Base-by-base conservation (phyloP, 2,329 filamentous ascomycete species). In the Cladophialophora chaetospira region DNA sequence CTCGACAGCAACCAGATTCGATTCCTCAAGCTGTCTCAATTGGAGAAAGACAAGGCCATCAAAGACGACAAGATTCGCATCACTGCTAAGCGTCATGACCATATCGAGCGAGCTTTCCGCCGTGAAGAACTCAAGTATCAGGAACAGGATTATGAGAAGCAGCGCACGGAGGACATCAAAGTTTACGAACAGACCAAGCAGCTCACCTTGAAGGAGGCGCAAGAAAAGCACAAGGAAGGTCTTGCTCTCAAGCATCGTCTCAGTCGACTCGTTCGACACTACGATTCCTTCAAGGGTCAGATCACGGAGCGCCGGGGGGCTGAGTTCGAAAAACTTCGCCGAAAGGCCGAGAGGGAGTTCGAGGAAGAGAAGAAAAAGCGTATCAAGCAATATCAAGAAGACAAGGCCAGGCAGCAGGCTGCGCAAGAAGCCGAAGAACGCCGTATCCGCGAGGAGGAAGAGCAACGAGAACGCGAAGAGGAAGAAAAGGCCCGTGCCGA, bases 11-110 rank as follows among this genome's bases (percentile, higher is more conserved):
- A 91, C 74, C 87, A 88, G 63, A 89, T 99, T 67, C 92, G 94
- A 72, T 88, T 89, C 66, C 88, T 99, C 78, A 97, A 97, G 81
- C 84, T 99, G 56, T 88, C 90, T 60, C 93, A 96, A 75, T 84
- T 99, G 9, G 94, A 97, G 78, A 92, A 93, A 67, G 94, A 97
- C 81, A 99, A 97, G 87, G 96, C 93, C 70, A 91, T 94, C 70
- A 86, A 97, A 65, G 90, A 89, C 63, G 91, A 97, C 76, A 91
- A 89, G 72, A 84, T 97, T 51, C 88, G 91, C 68, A 85, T 96
- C 67, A 95, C 92, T 59, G 91, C 88, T 73, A 97, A 97, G 84
- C 88, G 94, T 63, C 89, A 97, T 68, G 94, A 99, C 71, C 93
- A 99, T 76, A 79, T 99, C 67, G 94, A 99, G 80, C 89, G 94